Conservation (phyloP, 371 early-diverging fungal species). For the Mucor circinelloides region DNA sequence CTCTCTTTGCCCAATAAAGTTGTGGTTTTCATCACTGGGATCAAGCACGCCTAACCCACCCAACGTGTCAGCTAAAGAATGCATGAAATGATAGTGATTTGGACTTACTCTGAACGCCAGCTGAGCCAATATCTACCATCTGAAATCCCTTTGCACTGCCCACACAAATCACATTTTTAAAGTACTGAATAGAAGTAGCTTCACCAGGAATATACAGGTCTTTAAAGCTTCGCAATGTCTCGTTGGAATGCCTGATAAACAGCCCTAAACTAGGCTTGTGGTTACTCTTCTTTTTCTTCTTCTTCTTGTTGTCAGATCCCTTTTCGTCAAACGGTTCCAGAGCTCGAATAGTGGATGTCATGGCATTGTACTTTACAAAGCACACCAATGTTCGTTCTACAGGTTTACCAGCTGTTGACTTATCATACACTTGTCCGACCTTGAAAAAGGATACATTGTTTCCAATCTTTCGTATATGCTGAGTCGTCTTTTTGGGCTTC, state of each 20-base stretch:
- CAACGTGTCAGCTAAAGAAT: not conserved
- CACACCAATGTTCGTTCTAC: conserved; percentile 72
- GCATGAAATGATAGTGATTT: too few relatives aligned
- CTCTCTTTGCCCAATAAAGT: conserved; percentile 22
- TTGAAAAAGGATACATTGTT: conserved; percentile 89
- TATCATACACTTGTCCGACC: conserved; percentile 74
- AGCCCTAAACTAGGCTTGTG: conserved; percentile 31
- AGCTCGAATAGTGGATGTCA: conserved; percentile 76
- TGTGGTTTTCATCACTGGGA: conserved; percentile 43
- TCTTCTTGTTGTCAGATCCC: conserved; percentile 35
- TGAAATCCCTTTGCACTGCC: conserved; percentile 95
- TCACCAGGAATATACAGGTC: conserved; percentile 94
- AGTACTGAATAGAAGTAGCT: conserved; percentile 83
- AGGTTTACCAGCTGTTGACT: conserved; percentile 11
- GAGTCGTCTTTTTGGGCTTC: not conserved
- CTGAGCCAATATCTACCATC: conserved; percentile 82
- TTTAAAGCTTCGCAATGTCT: conserved; percentile 66
- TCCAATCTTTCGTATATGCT: conserved; percentile 67
- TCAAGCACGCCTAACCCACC: conserved; percentile 42
- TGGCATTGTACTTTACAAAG: conserved; percentile 69
- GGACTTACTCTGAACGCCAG: conserved; percentile 66
- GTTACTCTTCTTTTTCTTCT: conserved; percentile 43
- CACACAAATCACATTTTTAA: conserved; percentile 86
- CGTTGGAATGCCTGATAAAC: conserved; percentile 55
- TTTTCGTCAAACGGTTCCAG: conserved; percentile 63